Evolutionary conservation across 2,329 filamentous ascomycete genomes (phyloP).

Genomic region (Exophiala lecanii-corni): DNA sequence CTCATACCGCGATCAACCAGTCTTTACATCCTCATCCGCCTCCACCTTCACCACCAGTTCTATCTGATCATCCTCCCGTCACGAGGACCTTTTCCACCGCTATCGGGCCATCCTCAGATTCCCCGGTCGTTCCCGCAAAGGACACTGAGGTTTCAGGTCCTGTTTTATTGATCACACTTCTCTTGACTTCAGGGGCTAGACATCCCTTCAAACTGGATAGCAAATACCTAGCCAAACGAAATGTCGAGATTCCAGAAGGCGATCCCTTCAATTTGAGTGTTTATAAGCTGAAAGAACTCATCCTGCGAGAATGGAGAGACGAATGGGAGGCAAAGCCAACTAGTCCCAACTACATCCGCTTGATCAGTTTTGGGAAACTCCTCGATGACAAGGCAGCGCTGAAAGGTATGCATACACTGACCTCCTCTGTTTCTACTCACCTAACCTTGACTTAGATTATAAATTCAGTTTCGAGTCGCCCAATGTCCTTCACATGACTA

Average conservation of each 20-base stretch:
- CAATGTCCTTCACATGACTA: constrained; percentile 92
- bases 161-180: constrained; percentile 61
- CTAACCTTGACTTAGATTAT: constrained; percentile 56
- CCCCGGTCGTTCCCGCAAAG: constrained; percentile 27
- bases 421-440: neutral
- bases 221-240: constrained; percentile 75
- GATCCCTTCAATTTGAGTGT: constrained; percentile 89
- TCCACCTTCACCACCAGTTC: no score
- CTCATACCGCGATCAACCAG: constrained; percentile 23
- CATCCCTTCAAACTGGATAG: constrained; percentile 89
- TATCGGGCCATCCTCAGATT: constrained; percentile 27
- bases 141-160: constrained; percentile 41
- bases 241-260: constrained; percentile 68
- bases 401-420: constrained; percentile 56
- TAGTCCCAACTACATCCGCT: constrained; percentile 79
- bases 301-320: constrained; percentile 84
- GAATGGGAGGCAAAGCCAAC: constrained; percentile 85
- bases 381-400: constrained; percentile 82
- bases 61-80: constrained; percentile 7
- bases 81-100: constrained; percentile 23
- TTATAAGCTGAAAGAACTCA: constrained; percentile 90
- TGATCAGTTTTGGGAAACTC: constrained; percentile 89
- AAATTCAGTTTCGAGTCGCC: constrained; percentile 68
- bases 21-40: constrained; percentile 20
- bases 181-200: constrained; percentile 74